Evolutionary conservation across 495 filamentous ascomycete genomes (phyloP), one percentile per base, ranked within the genome.

Genomic region (Lentithecium fluviatile): DNA sequence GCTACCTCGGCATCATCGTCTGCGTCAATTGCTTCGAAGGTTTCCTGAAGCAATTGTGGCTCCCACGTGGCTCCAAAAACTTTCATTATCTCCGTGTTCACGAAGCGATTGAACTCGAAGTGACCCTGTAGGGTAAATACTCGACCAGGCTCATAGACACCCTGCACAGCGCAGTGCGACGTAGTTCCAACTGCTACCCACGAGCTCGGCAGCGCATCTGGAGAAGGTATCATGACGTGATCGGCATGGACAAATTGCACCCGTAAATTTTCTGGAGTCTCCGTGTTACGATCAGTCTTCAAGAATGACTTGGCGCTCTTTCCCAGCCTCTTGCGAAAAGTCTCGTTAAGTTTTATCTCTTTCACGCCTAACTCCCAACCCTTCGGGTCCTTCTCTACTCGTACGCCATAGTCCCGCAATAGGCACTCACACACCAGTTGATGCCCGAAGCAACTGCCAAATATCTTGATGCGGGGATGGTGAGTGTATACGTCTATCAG

Each of bases 41-140:
- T 37, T n/a, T 60, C 34, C 21, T 59, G 15, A 21, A 65, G 20
- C 29, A 53, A n/a, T 40, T 53, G 38, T 13, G 21, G 13, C 7
- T 60, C 49, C 62, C 55, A 59, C 0, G 20, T 25, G 7, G 25
- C 62, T 20, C 55, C 62, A 36, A 65, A 59, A 6, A 65, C 26
- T 29, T 54, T 65, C 49, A 65, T 37, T 32, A 54, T 65, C 45
- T 65, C 62, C 17, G 49, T 45, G 38, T 59, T 65, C n/a, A 65
- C 50, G 19, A 59, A 65, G n/a, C 53, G 24, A 45, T 65, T 49
- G 40, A 65, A 65, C 56, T 65, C 62, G 23, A 65, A 65, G 34
- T 65, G 55, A 0, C 62, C 55, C n/a, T 65, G 62, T 8, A 55
- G 50, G 0, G 62, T 65, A 15, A 65, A 43, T 7, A 65, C 54